Base-by-base conservation (phyloP, 1,284 basidiomycete genomes). In the Apiotrichum akiyoshidainum region DNA sequence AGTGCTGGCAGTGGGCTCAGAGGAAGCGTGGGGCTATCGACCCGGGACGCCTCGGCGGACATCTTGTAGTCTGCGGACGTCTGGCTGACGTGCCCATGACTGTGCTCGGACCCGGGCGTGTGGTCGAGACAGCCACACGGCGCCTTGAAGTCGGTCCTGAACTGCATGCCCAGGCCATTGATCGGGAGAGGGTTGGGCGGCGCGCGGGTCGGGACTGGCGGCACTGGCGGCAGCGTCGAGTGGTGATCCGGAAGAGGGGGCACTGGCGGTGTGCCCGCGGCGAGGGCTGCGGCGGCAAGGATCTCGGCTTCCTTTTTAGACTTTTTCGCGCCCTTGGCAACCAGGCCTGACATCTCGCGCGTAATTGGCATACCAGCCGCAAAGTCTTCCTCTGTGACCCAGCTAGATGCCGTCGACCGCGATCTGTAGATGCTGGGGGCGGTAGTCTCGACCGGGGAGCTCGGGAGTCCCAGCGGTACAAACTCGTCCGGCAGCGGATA, bases 401-500 rank as follows among this genome's bases (percentile, higher is more conserved):
- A 50, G 10, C 14, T 34, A 1, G 46, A 19, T 4, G 46, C 31
- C 7, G 33, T 17, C 2, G 48, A 13, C 13, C 21, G 34, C 1
- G 48, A 13, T 11, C 12, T 40, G n/a, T 26, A 8, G 31, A 37
- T 21, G 35, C 48, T 40, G 11, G 48, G 19, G 8, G 45, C 45
- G 26, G 22, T 11, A 3, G 48, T 10, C 21, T 3, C 16, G 13
- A 26, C 37, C 2, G 35, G 35, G 3, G 48, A 50, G 19, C 17
- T 19, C 16, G 40, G 48, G 21, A 9, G 12, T 10, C 19, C 48
- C 11, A 26, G 14, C 2, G 14, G 35, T 8, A 35, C 31, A 33
- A 48, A 48, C 31, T 8, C 16, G 17, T 12, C 31, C 5, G 58
- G 47, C 8, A 67, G 54, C 9, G 67, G 64, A 34, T 59, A 70